These are phyloP conservation scores for Globisporangium nagaii DNA, from an alignment of 352 stramenopile genomes.

Conservation along the genomic window DNA sequence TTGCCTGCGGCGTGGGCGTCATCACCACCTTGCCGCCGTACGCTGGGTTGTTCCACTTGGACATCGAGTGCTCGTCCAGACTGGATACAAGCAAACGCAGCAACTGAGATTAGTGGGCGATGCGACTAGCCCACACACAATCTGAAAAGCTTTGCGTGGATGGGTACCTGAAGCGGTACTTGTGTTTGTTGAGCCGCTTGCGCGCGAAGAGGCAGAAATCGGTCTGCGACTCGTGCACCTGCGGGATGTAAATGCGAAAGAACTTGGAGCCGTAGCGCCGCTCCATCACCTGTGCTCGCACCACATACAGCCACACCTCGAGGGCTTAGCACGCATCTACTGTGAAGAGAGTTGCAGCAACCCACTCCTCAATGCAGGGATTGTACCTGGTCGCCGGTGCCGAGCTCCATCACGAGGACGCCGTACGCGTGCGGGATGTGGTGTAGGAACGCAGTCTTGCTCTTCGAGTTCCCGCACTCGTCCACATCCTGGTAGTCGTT, in stretches of 20 bases:
- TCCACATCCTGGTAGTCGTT: conserved; percentile 6
- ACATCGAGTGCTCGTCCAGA: conserved; percentile 35
- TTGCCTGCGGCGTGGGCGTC: conserved; percentile 31
- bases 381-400: conserved; percentile 30
- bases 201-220: conserved; percentile 78
- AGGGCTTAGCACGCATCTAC: too few relatives aligned
- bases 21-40: conserved; percentile 64
- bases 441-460: conserved; percentile 61
- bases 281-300: conserved; percentile 17
- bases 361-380: neutral
- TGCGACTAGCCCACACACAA: too few relatives aligned
- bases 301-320: neutral
- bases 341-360: too few relatives aligned
- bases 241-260: conserved; percentile 70
- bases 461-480: conserved; percentile 24
- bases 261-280: conserved; percentile 65
- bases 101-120: too few relatives aligned
- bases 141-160: too few relatives aligned
- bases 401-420: conserved; percentile 72
- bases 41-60: conserved; percentile 54
- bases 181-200: conserved; percentile 68
- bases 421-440: conserved; percentile 38
- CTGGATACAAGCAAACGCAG: neutral
- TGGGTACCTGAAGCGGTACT: conserved; percentile 69
- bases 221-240: conserved; percentile 59